phyloP scores from a whole-genome alignment of 441 rosid species.

The Biscutella laevigata region DNA sequence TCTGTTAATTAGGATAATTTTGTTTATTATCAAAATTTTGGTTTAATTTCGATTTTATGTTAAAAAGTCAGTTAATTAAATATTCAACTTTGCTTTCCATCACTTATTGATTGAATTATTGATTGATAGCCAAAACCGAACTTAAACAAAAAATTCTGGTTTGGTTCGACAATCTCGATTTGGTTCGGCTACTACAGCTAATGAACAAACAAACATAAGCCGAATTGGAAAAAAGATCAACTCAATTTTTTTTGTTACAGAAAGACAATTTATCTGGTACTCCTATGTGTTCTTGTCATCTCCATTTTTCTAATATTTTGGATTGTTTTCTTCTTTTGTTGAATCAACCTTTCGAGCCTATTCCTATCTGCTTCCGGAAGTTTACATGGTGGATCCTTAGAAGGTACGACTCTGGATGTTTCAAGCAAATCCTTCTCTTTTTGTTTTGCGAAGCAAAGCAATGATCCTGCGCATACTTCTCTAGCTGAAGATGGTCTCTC shows the following conservation, averaged over 20 bases:
- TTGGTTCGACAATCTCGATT: no score
- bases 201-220: not conserved
- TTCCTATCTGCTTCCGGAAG: slow-evolving; percentile 32
- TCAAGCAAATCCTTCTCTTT: slow-evolving; percentile 44
- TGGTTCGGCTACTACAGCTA: no score
- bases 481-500: slow-evolving; percentile 51
- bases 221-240: not conserved
- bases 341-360: slow-evolving; percentile 30
- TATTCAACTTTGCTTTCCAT: no score
- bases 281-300: slow-evolving; percentile 12
- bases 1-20: no score
- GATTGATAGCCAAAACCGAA: no score
- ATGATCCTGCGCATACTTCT: slow-evolving; percentile 55
- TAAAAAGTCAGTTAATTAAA: no score
- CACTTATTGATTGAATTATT: no score
- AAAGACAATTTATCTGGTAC: slow-evolving; percentile 7
- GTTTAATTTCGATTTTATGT: no score
- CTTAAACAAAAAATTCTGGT: no score
- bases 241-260: slow-evolving; percentile 1
- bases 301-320: slow-evolving; percentile 37
- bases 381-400: slow-evolving; percentile 43
- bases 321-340: slow-evolving; percentile 35
- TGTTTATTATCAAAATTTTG: no score
- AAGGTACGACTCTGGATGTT: slow-evolving; percentile 33
- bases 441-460: slow-evolving; percentile 65